A percentile compares a stretch with the other conserved stretches of the same genome.
Conservation (phyloP, 2,329 filamentous ascomycete genomes). For the Chaetomium globosum region DNA sequence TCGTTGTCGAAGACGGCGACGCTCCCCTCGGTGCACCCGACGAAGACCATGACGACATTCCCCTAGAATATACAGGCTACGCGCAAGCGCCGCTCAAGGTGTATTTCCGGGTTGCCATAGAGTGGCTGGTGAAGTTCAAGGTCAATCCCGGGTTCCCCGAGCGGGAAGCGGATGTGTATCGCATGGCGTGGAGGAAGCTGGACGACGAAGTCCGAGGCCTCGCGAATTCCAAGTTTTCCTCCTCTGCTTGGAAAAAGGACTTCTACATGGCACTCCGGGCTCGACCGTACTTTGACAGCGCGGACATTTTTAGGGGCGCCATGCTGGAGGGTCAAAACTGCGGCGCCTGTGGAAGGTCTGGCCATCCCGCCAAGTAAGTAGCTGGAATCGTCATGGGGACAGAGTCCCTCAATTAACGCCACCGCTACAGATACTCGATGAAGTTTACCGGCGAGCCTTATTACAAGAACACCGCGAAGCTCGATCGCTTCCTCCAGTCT, state of each 20-base stretch:
- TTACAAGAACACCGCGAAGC: constrained; percentile 50
- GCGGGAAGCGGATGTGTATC: constrained; percentile 64
- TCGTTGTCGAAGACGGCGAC: constrained; percentile 64
- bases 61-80: constrained; percentile 68
- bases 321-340: constrained; percentile 50
- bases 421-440: constrained; percentile 41
- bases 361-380: constrained; percentile 68
- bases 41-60: constrained; percentile 53
- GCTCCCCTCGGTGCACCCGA: constrained; percentile 59
- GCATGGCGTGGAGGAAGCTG: constrained; percentile 69
- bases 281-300: constrained; percentile 62
- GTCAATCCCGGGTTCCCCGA: constrained; percentile 70
- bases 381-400: background rate
- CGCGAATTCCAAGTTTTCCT: constrained; percentile 71
- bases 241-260: constrained; percentile 67
- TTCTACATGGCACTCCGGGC: constrained; percentile 69
- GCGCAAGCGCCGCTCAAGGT: constrained; percentile 69
- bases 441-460: constrained; percentile 69
- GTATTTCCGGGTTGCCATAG: constrained; percentile 72
- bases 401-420: background rate
- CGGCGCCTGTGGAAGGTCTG: constrained; percentile 70
- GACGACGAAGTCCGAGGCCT: constrained; percentile 70
- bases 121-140: constrained; percentile 81
- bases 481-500: constrained; percentile 56
- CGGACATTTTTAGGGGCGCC: constrained; percentile 46